Percentiles rank a stretch among this genome's conserved stretches.
phyloP scores from a whole-genome alignment of 2,329 filamentous ascomycete species.

The Ceratocystis eucalypticola region DNA sequence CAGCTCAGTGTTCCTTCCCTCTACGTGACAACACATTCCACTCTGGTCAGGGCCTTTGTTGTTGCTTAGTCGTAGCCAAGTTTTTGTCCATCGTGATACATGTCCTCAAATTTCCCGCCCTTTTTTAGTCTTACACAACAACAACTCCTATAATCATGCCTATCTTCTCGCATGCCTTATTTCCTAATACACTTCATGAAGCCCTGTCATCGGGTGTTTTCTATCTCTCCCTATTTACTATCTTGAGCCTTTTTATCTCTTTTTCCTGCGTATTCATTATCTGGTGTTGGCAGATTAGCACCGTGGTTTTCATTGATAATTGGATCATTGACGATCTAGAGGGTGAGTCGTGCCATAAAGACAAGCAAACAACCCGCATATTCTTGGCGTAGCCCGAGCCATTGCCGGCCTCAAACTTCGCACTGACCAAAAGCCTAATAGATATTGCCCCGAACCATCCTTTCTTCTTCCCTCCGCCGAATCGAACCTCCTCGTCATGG shows the following conservation, averaged over 20 bases:
- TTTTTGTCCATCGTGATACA: background rate
- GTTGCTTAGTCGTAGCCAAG: background rate
- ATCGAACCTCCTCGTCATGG: background rate
- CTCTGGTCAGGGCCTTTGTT: background rate
- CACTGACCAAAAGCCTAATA: background rate
- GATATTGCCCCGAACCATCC: background rate
- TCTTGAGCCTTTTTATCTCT: background rate
- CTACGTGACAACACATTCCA: background rate
- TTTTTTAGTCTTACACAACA: background rate
- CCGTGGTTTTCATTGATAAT: background rate
- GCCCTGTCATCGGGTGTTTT: background rate
- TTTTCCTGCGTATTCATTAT: background rate
- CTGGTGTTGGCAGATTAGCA: background rate
- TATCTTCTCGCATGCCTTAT: background rate
- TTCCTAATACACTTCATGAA: background rate
- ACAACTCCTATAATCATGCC: background rate
- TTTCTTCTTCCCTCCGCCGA: background rate
- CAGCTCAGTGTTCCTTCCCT: background rate
- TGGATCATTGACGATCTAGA: background rate
- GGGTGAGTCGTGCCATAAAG: background rate
- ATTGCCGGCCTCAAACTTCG: background rate
- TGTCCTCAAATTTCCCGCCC: background rate
- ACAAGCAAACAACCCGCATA: background rate
- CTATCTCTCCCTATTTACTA: background rate
- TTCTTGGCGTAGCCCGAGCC: background rate